A percentile compares a stretch with the other conserved stretches of the same genome.
These are phyloP conservation scores for Euphorbia lathyris DNA, from an alignment of 345 rosid species.

Conservation along the genomic window DNA sequence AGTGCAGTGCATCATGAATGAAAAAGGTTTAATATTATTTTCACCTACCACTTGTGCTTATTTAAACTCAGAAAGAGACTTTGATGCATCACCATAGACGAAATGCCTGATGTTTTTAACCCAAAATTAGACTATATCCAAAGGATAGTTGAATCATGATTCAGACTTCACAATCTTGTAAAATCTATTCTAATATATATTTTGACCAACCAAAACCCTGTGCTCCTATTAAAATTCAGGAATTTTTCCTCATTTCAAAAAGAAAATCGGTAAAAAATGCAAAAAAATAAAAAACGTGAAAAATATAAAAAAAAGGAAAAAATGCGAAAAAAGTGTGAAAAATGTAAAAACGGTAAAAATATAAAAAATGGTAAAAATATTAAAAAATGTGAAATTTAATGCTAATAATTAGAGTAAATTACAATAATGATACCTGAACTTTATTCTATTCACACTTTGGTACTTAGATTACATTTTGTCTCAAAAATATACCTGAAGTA, in stretches of 20 bases:
- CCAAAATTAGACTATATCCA: neutral
- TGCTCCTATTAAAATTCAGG: neutral
- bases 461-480: too few relatives aligned
- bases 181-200: conserved; percentile 2
- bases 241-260: neutral
- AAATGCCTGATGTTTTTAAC: conserved; percentile 6
- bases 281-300: too few relatives aligned
- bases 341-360: too few relatives aligned
- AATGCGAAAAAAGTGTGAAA: too few relatives aligned
- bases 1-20: neutral
- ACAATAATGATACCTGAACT: too few relatives aligned
- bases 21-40: neutral
- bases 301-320: neutral
- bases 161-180: conserved; percentile 7
- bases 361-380: too few relatives aligned
- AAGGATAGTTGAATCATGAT: conserved; percentile 19
- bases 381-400: too few relatives aligned
- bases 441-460: too few relatives aligned
- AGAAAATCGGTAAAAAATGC: neutral
- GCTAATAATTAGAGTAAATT: too few relatives aligned
- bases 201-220: neutral
- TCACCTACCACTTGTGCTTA: conserved; percentile 7
- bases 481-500: too few relatives aligned
- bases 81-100: neutral
- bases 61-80: neutral